phyloP scores from a whole-genome alignment of 176 grass and related monocot genomes.

The Thinopyrum elongatum region DNA sequence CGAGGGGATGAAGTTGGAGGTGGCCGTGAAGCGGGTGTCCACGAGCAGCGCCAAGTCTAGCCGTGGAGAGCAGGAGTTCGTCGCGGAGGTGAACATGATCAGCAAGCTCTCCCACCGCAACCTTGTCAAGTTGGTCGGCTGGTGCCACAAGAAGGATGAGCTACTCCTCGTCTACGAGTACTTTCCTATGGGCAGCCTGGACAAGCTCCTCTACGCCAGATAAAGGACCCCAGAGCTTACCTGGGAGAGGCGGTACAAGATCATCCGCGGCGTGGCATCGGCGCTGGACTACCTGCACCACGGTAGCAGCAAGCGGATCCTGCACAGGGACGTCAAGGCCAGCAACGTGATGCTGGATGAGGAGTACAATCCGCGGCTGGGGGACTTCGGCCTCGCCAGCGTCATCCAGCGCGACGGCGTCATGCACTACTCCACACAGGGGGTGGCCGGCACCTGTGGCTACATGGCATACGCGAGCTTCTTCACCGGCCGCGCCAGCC shows the following conservation, averaged over 20 bases:
- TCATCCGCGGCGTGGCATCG: conserved; percentile 49
- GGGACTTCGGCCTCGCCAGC: conserved; percentile 57
- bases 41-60: too few relatives aligned
- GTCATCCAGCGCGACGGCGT: conserved; percentile 39
- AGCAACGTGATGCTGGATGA: conserved; percentile 66
- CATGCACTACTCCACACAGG: conserved; percentile 54
- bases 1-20: too few relatives aligned
- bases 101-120: too few relatives aligned
- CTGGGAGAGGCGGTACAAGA: conserved; percentile 46
- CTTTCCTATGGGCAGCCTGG: too few relatives aligned
- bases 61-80: too few relatives aligned
- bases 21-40: too few relatives aligned
- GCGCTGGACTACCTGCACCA: conserved; percentile 60
- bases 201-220: too few relatives aligned
- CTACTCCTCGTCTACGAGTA: too few relatives aligned
- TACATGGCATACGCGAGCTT: conserved; percentile 65
- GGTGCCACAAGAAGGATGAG: too few relatives aligned
- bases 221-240: too few relatives aligned
- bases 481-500: conserved; percentile 59
- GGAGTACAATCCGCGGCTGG: conserved; percentile 41
- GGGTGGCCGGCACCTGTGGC: conserved; percentile 38
- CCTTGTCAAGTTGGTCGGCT: too few relatives aligned
- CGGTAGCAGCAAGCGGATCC: conserved; percentile 48
- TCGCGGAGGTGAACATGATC: too few relatives aligned
- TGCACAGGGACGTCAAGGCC: conserved; percentile 60